Base-by-base conservation (phyloP, 306 rosid species). In the Cyclanthera cordifolia region DNA sequence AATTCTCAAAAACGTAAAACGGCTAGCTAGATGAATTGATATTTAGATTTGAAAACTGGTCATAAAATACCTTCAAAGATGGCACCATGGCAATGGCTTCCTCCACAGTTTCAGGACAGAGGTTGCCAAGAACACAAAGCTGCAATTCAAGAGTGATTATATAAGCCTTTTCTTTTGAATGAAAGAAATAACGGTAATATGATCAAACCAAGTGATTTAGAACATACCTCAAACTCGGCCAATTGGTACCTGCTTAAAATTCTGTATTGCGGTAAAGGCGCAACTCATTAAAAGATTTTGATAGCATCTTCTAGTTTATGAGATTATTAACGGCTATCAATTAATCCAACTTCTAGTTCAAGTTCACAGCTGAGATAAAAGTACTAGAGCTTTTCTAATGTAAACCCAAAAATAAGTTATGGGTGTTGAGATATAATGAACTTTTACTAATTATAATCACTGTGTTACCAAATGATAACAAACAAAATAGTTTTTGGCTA, bases 81-180 rank as follows among this genome's bases (percentile, higher is more conserved):
- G 98, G 98, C 48, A 93, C 96, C 95, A 93, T 89, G 60, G 98
- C 96, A 77, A 83, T 93, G 55, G 98, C 98, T 88, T 93, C 96
- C 86, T 93, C 98, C 70, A 93, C 98, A 66, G 98, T 93, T 85
- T 93, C 98, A 2, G 98, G 98, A 74, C 98, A 93, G 70, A 93
- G 96, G 83, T 93, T 93, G 37, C 98, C 98, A 70, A 93, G 98
- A 69, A 93, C 98, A 78, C 96, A 93, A 34, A 93, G 83, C 98
- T 93, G 85, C 84, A 83, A 56, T 39, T 17, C 72, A 56, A 59
- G 58, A 72, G 57, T 51, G 45, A 45, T 65, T 53, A 6, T 3
- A 66, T 20, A 21, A 46, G 47, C 70, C 10, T 67, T 46, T n/a
- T 3, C 41, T 50, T 50, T 6, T 50, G 56, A 19, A 51, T 3